Conservation (phyloP, 2,329 filamentous ascomycete species). For the Epichloe elymi region DNA sequence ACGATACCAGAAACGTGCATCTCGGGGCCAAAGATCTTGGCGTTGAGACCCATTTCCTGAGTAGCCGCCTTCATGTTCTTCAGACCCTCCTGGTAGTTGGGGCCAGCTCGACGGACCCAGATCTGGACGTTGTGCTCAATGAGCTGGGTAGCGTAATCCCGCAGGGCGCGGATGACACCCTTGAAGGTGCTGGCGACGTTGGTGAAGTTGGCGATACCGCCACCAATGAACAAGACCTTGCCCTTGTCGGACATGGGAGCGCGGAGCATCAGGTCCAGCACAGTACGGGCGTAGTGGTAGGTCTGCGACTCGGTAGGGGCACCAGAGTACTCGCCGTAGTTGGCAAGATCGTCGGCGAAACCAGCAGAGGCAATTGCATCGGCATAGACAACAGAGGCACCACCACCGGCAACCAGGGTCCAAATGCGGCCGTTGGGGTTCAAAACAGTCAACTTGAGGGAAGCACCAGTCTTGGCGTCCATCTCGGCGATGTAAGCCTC, state of each 20-base stretch:
- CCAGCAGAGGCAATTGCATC: conserved; percentile 95
- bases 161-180: conserved; percentile 92
- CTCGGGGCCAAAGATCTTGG: conserved; percentile 55
- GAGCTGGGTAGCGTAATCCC: conserved; percentile 74
- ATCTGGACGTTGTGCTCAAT: conserved; percentile 97
- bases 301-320: conserved; percentile 98
- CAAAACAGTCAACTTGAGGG: conserved; percentile 92
- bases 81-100: conserved; percentile 99
- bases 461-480: conserved; percentile 98
- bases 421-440: conserved; percentile 88
- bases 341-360: conserved; percentile 91
- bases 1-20: conserved; percentile 99
- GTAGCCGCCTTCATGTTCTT: conserved; percentile 99
- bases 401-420: conserved; percentile 97
- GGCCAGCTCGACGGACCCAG: conserved; percentile 77
- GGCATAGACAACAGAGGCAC: conserved; percentile 97
- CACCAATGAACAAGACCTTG: conserved; percentile 98
- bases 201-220: conserved; percentile 99
- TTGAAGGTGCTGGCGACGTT: conserved; percentile 99
- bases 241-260: conserved; percentile 73
- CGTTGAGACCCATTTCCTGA: conserved; percentile 72
- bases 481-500: conserved; percentile 98
- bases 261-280: conserved; percentile 94
- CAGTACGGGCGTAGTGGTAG: conserved; percentile 95
- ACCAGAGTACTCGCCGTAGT: conserved; percentile 99